Evolutionary conservation across 192 early-diverging fungal species (phyloP).

Genomic region (Entomortierella lignicola): DNA sequence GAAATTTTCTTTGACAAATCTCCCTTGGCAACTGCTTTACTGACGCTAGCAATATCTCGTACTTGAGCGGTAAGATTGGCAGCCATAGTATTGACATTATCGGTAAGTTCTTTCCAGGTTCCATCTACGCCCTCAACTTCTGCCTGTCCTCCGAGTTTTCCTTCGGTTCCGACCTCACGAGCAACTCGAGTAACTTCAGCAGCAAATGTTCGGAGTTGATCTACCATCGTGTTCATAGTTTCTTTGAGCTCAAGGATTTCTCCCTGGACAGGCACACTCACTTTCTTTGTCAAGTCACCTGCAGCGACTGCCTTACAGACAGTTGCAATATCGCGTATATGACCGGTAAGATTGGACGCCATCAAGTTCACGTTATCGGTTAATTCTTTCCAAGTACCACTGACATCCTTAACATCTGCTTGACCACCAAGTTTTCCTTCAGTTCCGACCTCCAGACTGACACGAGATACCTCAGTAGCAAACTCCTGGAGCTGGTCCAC

Average conservation of each 20-base stretch:
- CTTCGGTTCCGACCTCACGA: constrained; percentile 70
- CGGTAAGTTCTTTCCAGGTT: constrained; percentile 67
- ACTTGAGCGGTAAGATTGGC: constrained; percentile 66
- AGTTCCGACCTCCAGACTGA: constrained; percentile 62
- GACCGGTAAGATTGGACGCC: constrained; percentile 61
- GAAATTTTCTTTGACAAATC: constrained; percentile 66
- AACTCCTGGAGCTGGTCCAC: constrained; percentile 71
- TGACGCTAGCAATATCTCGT: constrained; percentile 68
- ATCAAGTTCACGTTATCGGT: constrained; percentile 73
- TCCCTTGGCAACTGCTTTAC: constrained; percentile 64
- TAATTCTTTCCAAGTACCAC: constrained; percentile 75
- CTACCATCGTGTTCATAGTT: constrained; percentile 65
- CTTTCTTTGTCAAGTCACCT: constrained; percentile 62
- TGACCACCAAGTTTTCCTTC: constrained; percentile 66
- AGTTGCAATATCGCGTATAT: constrained; percentile 65
- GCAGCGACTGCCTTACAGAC: constrained; percentile 67
- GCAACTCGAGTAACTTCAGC: constrained; percentile 73
- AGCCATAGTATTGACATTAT: constrained; percentile 70
- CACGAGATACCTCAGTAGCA: constrained; percentile 65
- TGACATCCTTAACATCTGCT: constrained; percentile 62
- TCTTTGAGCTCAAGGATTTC: constrained; percentile 59
- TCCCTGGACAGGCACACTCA: constrained; percentile 59
- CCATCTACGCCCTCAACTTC: constrained; percentile 61
- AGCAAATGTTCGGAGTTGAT: constrained; percentile 64
- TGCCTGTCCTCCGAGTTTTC: constrained; percentile 66